Base-by-base conservation (phyloP, 2,329 filamentous ascomycete species). In the Neoarthrinium moseri region DNA sequence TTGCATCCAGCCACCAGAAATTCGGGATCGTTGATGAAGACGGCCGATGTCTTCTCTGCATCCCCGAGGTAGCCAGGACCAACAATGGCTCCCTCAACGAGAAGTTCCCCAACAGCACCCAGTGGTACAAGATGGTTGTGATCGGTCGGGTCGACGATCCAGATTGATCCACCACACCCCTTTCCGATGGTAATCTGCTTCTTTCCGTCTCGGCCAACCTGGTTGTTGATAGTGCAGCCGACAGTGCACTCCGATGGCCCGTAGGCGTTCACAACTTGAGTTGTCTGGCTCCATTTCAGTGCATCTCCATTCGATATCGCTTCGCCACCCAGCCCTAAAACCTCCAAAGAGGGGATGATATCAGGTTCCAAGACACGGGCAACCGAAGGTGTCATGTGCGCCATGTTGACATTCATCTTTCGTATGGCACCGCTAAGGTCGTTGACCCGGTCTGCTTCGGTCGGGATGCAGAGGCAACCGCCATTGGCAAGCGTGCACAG, bases 11-110 rank as follows among this genome's bases (percentile, higher is more conserved):
- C 59, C 4, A 67, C 59, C 1, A 78, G 66, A 76, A 80, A 85
- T 0, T 59, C 59, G 1, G 78, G 80, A 43, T 80, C 68, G 8
- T 70, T 64, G 36, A 86, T 75, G 49, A 86, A 87, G 1, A 72
- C 73, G 20, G 73, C 71, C 3, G 69, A 70, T 0, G 83, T 86
- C 61, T 81, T 83, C 32, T 72, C 70, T 0, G 70, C 67, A 46
- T 84, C 77, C 41, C 76, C 76, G 18, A 84, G 64, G 48, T 87
- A 87, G 21, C 81, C 81, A 26, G 78, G 68, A 8, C 80, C 81
- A 3, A 87, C 77, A n/a, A 80, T 73, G 1, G 80, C 80, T 0
- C 79, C 79, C 50, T 78, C 77, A 12, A 82, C 64, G 4, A 78
- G 60, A n/a, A 80, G 62, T 56, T 80, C 77, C 5, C 77, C 77